Evolutionary conservation across 148 eudicot genomes (phyloP), one percentile per base, ranked within the genome.

Genomic region (Salicornia ramosissima): DNA sequence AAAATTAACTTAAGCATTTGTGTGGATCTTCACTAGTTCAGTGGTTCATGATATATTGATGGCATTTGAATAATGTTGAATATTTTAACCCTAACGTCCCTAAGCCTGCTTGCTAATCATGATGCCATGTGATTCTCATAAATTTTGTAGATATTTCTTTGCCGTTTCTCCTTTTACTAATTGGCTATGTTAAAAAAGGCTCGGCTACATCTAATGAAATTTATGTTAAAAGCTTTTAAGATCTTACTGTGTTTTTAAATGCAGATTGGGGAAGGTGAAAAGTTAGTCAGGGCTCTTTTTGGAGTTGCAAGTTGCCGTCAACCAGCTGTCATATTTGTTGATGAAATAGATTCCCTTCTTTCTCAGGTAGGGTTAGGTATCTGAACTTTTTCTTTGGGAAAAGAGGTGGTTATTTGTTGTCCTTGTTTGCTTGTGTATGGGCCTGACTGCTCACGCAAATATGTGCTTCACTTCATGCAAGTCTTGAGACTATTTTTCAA

Each of bases 231-330:
- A 63, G 66, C n/a, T 60, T 60, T 46, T 60, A 30, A 51, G 10
- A 52, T 43, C 45, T 21, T 57, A 39, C 29, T 60, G 42, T 40
- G 57, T 68, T 71, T 40, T 47, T 77, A 57, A 21, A 50, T 81
- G 76, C 80, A 95, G 99, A 87, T 95, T 65, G 99, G 99, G 13
- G 99, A 95, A 78, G 99, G 99, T 73, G 99, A 95, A 77, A 95
- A 95, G 88, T 87, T 95, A 77, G 99, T 95, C 69, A 82, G 99
- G 67, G 99, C 99, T 68, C 96, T 95, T 81, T 95, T 95, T 85
- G 99, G 97, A 52, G 97, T 95, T 68, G 99, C 99, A 40, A 80
- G 93, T 75, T 95, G 99, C 83, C 99, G 99, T 61, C 99, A 91
- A 82, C 97, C 99, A 71, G 99, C 99, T 77, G 99, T 95, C 21